Evolutionary conservation across 805 yeast genomes (phyloP).

Genomic region (Cyberlindnera euphorbiae): DNA sequence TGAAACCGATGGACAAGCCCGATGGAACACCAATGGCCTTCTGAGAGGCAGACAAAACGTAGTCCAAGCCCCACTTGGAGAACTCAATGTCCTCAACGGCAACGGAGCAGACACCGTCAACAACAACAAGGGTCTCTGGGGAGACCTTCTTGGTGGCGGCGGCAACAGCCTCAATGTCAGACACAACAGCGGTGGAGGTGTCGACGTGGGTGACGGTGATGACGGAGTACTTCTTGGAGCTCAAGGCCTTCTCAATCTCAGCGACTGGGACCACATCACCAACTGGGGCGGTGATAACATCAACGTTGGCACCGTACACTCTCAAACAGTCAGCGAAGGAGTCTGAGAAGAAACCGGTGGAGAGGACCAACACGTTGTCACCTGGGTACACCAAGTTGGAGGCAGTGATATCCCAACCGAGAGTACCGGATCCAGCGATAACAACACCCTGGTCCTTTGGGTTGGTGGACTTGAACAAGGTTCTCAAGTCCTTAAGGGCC

Average conservation of each 20-base stretch:
- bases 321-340: slow-evolving; percentile 70
- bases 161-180: slow-evolving; percentile 62
- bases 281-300: slow-evolving; percentile 61
- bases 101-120: slow-evolving; percentile 93
- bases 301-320: slow-evolving; percentile 73
- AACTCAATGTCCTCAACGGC: slow-evolving; percentile 85
- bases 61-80: slow-evolving; percentile 87
- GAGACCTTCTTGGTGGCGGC: slow-evolving; percentile 54
- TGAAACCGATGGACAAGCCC: slow-evolving; percentile 75
- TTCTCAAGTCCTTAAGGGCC: slow-evolving; percentile 63
- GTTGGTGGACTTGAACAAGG: slow-evolving; percentile 65
- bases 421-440: slow-evolving; percentile 85
- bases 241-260: slow-evolving; percentile 51
- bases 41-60: slow-evolving; percentile 86
- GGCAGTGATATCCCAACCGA: slow-evolving; percentile 91
- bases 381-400: slow-evolving; percentile 64
- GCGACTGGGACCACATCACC: slow-evolving; percentile 66
- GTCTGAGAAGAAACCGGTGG: slow-evolving; percentile 90
- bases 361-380: slow-evolving; percentile 73
- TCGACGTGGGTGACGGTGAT: slow-evolving; percentile 93
- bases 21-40: slow-evolving; percentile 95
- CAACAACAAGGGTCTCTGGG: slow-evolving; percentile 79
- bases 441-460: slow-evolving; percentile 74
- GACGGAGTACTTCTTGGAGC: slow-evolving; percentile 49
- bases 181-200: slow-evolving; percentile 91